Conservation (phyloP, 805 yeast genomes). For the Kluyveromyces lactis region DNA sequence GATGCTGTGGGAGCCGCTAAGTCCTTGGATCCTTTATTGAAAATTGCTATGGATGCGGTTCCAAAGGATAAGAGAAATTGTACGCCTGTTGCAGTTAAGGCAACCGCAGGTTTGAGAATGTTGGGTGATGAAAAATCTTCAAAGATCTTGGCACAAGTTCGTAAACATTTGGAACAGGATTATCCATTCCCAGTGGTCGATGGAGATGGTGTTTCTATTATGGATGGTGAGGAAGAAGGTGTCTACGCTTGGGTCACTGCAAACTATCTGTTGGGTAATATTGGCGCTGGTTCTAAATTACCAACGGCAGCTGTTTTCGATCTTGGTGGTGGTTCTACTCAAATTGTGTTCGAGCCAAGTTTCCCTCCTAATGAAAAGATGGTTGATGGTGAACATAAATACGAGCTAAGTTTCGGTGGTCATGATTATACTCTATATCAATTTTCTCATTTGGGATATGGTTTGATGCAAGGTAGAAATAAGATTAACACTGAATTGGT, state of each 20-base stretch:
- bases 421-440: conserved; percentile 78
- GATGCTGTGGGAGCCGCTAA: conserved; percentile 80
- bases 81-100: conserved; percentile 93
- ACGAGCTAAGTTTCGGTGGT: conserved; percentile 70
- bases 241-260: conserved; percentile 98
- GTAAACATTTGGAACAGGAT: conserved; percentile 61
- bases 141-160: conserved; percentile 68
- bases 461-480: conserved; percentile 89
- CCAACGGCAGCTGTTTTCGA: conserved; percentile 97
- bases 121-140: conserved; percentile 69
- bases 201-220: conserved; percentile 80
- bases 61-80: conserved; percentile 69
- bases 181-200: conserved; percentile 90
- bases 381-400: conserved; percentile 85
- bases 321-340: conserved; percentile 97
- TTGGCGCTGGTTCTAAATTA: conserved; percentile 60
- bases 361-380: conserved; percentile 52
- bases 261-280: conserved; percentile 86
- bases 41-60: conserved; percentile 64
- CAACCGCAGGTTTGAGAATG: conserved; percentile 92
- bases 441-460: conserved; percentile 91
- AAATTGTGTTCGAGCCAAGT: conserved; percentile 95
- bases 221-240: conserved; percentile 97
- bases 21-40: conserved; percentile 77
- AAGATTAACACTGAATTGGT: conserved; percentile 64